Base-by-base conservation (phyloP, 176 grass and related monocot genomes). In the Oropetium thomaeum region DNA sequence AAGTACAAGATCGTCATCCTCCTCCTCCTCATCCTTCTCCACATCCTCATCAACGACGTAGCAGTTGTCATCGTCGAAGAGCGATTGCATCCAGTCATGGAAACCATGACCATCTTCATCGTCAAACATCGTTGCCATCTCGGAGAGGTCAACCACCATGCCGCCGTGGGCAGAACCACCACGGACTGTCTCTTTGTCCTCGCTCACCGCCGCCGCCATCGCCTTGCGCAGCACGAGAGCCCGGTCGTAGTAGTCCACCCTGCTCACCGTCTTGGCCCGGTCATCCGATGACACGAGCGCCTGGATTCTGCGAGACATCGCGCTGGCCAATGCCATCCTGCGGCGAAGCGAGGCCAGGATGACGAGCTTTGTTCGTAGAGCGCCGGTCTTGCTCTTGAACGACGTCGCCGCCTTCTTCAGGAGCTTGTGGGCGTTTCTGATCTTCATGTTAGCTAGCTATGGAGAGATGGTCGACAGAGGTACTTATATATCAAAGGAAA, bases 221-320 rank as follows among this genome's bases (percentile, higher is more conserved):
- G 32, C 71, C 62, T 73, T 60, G 28, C n/a, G 70, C 65, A 51
- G 34, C 16, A 82, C 53, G 14, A 95, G 64, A 25, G 87, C 82
- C 62, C 76, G 54, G 44, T 28, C 11, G 4, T 15, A 22, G 43
- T 84, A 62, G 58, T 19, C 70, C 70, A 71, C 5, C 42, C n/a
- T n/a, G n/a, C 37, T 47, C 10, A 20, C 60, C 6, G 37, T 10
- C 31, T 83, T 75, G 65, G 58, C 34, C 20, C 42, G 31, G 8
- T 10, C 53, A 7, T 85, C 72, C 0, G 74, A 77, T 9, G 68
- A 53, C 66, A 88, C 83, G 26, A 90, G 74, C 0, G 76, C 84
- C 10, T 92, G 89, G 79, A 99, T 92, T 65, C 87, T 84, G 54
- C 76, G 76, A 28, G 88, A 88, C 53, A 90, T 73, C 5, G 82